Base-by-base conservation (phyloP, 495 filamentous ascomycete species). In the Hypoxylon fuscum region DNA sequence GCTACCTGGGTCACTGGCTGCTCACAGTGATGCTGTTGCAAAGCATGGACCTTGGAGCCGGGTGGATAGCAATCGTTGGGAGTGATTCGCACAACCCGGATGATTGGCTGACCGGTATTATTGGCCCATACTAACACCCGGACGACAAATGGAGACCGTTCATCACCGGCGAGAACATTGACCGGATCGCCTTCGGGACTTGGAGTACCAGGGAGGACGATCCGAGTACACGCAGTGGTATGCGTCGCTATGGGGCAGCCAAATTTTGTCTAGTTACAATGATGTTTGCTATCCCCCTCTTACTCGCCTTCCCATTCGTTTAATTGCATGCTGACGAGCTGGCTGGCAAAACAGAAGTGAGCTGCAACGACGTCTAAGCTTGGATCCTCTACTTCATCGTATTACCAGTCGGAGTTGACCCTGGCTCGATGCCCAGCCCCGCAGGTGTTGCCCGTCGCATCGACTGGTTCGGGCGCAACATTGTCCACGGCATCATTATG, bases 1-100 rank as follows among this genome's bases (percentile, higher is more conserved):
- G 75, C 47, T 76, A 79, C 45, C 57, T 81, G 29, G 64, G 72
- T 14, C 76, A 79, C 27, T 75, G 68, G 18, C 45, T 75, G 20
- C 65, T 81, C 6, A 64, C 69, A 3, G 68, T 79, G 9, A 66
- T 73, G n/a, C 68, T 81, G 3, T 46, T 81, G 12, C 53, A 69
- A 22, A 72, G 69, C 41, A 75, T 79, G 67, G 68, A 74, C 42
- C 68, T 52, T 18, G 54, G 72, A 3, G 20, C 44, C n/a, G 77
- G 75, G 20, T 66, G 75, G 1, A 70, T 80, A 11, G 62, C 77
- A 5, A 52, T 78, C n/a, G 54, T 79, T 20, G 62, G 70, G 23
- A 74, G 73, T 41, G 62, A 66, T 32, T 48, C 69, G 1, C 74
- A 79, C 54, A 71, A 74, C 31, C 31, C 8, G 10, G 31, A 34